Evolutionary conservation across 495 filamentous ascomycete species (phyloP), one percentile per base, ranked within the genome.

Genomic region (Tuber indicum): DNA sequence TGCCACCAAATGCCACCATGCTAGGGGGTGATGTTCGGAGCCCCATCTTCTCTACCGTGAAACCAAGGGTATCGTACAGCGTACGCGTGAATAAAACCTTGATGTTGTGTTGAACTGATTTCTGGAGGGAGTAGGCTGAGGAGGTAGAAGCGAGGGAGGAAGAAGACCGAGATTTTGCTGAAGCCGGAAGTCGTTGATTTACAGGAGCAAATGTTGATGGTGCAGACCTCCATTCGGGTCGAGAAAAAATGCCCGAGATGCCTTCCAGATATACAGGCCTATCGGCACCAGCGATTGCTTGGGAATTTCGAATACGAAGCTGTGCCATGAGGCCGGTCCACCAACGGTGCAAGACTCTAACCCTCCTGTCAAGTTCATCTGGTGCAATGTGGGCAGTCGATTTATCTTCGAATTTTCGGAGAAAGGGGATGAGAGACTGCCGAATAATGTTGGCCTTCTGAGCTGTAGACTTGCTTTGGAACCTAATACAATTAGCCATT

Each of bases 91-190:
- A 98, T 81, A 94, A 92, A 82, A 92, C 95, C 73, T 92, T 90
- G n/a, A 97, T 91, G 84, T 98, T 98, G 83, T 98, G 95, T 81
- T 93, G 91, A 21, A 97, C 92, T 8, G 95, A 97, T n/a, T 80
- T 84, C 81, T 98, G 94, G 71, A 92, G 87, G 70, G 97, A 86
- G 78, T 96, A 95, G 75, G 93, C 90, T 10, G 93, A 95, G 26
- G 88, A 87, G 12, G 87, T 86, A 41, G 91, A 92, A 58, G 87
- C 86, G 21, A 90, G 81, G 5, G 90, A 90, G 5, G 83, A 85
- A 42, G 87, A 86, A 6, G 90, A 90, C n/a, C 85, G 84, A 66
- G 85, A 85, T 72, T 86, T 88, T 44, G 86, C 83, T 82, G 84
- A 84, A 80, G 87, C 83, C 6, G 86, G 83, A 10, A 84, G 85